Evolutionary conservation across 495 filamentous ascomycete species (phyloP), one percentile per base, ranked within the genome.

Genomic region (Podospora pseudocomata): DNA sequence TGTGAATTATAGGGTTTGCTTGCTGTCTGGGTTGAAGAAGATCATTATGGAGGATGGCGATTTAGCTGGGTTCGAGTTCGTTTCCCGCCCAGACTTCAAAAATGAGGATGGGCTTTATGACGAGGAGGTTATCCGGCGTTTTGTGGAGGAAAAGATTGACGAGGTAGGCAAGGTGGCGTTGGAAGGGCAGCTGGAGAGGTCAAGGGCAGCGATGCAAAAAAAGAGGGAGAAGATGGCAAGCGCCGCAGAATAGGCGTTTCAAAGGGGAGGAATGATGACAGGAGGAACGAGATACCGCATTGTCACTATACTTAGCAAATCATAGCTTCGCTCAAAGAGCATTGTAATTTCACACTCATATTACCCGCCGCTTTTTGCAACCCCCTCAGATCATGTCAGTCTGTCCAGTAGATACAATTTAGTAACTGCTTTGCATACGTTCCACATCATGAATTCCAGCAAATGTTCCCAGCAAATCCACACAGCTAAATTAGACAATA

Each of bases 51-150:
- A 73, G 7, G 77, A 72, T 6, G 76, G 82, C 63, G 39, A 49
- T 49, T 13, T 13, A 49, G 6, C 64, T 2, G 76, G 67, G 6
- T 75, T 80, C 5, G 80, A 77, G 0, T 65, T 75, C 23, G 28
- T 44, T 2, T 70, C 73, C 4, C 28, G 73, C 0, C 44, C 32
- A 5, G 27, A 73, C 0, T 63, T 78, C 2, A 74, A 64, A 28
- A 68, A 77, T 18, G 61, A 55, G 0, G 68, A 78, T n/a, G 83
- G 83, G 0, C 68, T 81, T 32, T 83, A 79, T 55, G 67, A 81
- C 71, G 69, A 75, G 6, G 76, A 76, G 1, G 67, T 53, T 1
- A 77, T 80, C 6, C 71, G 70, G 27, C 26, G 39, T 4, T 86
- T 81, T 56, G 75, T 86, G 5, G 11, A 18, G 27, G 34, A 72